Percentiles rank a stretch among this genome's conserved stretches.
phyloP scores from a whole-genome alignment of 768 basidiomycete species.

The Pulveroboletus sp. region DNA sequence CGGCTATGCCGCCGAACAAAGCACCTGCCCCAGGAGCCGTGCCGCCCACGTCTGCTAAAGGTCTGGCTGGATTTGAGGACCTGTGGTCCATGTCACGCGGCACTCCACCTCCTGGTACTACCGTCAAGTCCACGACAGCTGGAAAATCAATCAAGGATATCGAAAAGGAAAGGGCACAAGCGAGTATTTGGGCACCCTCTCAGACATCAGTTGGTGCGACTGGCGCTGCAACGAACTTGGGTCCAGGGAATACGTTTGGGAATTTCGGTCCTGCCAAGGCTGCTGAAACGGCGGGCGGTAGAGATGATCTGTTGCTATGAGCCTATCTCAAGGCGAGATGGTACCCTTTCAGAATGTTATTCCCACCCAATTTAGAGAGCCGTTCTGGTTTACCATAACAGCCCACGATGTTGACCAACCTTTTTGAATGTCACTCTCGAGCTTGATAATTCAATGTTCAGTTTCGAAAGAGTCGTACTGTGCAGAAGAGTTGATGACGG shows the following conservation, averaged over 20 bases:
- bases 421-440: neutral
- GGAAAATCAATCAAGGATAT: conserved; percentile 85
- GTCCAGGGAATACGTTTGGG: conserved; percentile 28
- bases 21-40: conserved; percentile 11
- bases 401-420: neutral
- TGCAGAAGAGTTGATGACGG: conserved; percentile 11
- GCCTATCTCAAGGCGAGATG: neutral
- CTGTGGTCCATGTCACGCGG: conserved; percentile 83
- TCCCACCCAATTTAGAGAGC: conserved; percentile 6
- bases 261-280: conserved; percentile 28
- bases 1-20: conserved; percentile 14
- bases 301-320: conserved; percentile 43
- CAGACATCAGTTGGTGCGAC: conserved; percentile 21
- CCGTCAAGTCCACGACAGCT: conserved; percentile 33
- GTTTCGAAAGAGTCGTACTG: conserved; percentile 18
- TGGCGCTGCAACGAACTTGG: conserved; percentile 7
- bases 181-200: conserved; percentile 65
- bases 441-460: conserved; percentile 13
- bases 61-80: conserved; percentile 72
- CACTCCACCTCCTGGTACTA: conserved; percentile 27
- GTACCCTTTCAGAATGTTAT: neutral
- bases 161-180: conserved; percentile 80
- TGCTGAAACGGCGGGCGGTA: conserved; percentile 23
- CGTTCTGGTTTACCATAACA: conserved; percentile 1
- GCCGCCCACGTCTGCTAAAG: conserved; percentile 34